Conservation (phyloP, 352 stramenopile genomes). For the Pilasporangium apinafurcum region DNA sequence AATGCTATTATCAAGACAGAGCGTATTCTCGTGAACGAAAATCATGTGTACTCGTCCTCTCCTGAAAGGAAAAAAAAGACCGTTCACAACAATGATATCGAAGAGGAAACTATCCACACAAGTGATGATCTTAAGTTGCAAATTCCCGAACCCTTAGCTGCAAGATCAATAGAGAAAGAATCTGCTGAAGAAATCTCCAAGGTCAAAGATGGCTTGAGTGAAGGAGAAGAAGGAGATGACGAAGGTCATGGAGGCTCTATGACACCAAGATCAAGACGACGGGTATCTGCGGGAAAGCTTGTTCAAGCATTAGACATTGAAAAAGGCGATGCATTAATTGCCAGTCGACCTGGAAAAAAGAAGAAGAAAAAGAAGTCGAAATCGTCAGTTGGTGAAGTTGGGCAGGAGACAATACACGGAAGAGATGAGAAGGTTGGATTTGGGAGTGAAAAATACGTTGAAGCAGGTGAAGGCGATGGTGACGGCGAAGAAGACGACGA, state of each 20-base stretch:
- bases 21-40: no score
- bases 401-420: constrained; percentile 6
- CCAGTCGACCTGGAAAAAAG: constrained; percentile 24
- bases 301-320: background rate
- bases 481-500: constrained; percentile 14
- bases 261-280: constrained; percentile 14
- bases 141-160: constrained; percentile 6
- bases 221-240: constrained; percentile 45
- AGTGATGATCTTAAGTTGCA: no score
- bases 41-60: background rate
- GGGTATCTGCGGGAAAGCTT: constrained; percentile 3
- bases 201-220: constrained; percentile 23
- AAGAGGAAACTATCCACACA: no score
- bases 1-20: no score
- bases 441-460: constrained; percentile 14
- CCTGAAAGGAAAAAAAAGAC: background rate
- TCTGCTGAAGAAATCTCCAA: no score
- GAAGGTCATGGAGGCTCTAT: constrained; percentile 18
- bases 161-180: background rate
- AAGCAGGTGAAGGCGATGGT: constrained; percentile 16
- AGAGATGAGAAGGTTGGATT: constrained; percentile 13
- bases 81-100: background rate
- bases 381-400: constrained; percentile 7
- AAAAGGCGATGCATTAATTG: constrained; percentile 1
- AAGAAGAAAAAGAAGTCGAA: constrained; percentile 55